These are phyloP conservation scores for Xylaria sp. DNA, from an alignment of 495 filamentous ascomycete species.

Conservation along the genomic window DNA sequence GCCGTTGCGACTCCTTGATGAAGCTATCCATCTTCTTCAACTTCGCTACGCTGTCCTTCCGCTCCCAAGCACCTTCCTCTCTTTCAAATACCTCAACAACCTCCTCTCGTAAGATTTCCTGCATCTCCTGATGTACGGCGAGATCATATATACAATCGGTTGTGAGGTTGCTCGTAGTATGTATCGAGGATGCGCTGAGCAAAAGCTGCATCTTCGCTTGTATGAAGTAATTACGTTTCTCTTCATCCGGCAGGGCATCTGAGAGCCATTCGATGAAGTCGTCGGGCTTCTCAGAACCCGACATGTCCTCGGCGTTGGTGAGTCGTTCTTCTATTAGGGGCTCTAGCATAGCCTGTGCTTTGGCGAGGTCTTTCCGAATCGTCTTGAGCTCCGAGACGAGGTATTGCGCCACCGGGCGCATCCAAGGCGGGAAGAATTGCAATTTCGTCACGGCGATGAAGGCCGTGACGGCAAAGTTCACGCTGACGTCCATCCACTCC, in stretches of 20 bases:
- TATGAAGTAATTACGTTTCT: constrained; percentile 40
- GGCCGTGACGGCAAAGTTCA: constrained; percentile 46
- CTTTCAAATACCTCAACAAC: constrained; percentile 43
- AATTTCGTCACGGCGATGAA: constrained; percentile 48
- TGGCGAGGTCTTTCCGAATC: constrained; percentile 39
- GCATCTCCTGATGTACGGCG: constrained; percentile 57
- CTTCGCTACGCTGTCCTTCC: constrained; percentile 48
- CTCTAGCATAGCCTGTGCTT: constrained; percentile 39
- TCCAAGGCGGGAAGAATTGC: constrained; percentile 48
- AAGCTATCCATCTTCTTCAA: constrained; percentile 63
- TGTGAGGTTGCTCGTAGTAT: constrained; percentile 46
- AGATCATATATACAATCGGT: constrained; percentile 56
- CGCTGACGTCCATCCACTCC: constrained; percentile 46
- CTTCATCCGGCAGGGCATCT: constrained; percentile 41
- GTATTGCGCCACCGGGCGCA: constrained; percentile 41
- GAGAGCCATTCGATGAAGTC: constrained; percentile 46
- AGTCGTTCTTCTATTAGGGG: constrained; percentile 44
- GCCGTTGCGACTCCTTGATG: constrained; percentile 59
- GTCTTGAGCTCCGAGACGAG: constrained; percentile 42
- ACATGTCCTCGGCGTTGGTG: constrained; percentile 34
- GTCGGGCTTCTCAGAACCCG: constrained; percentile 39
- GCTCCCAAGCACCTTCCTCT: constrained; percentile 46
- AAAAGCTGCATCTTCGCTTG: constrained; percentile 44
- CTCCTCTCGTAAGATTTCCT: constrained; percentile 58
- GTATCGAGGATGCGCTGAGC: constrained; percentile 44